Conservation (phyloP, 2,329 filamentous ascomycete species). For the Rhynchosporium secalis region DNA sequence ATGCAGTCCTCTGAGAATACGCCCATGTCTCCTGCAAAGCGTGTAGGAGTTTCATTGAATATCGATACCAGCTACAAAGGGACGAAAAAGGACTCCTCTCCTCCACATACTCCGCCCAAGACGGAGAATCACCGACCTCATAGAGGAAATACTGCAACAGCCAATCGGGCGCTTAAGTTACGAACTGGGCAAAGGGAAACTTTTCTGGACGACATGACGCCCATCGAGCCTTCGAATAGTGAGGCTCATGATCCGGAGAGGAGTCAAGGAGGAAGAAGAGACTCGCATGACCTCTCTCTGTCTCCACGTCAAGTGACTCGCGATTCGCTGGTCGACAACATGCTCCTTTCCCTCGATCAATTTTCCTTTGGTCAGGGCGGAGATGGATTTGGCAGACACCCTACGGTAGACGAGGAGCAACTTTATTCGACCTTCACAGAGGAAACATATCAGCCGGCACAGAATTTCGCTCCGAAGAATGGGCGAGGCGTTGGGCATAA, state of each 20-base stretch:
- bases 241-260: conserved; percentile 32
- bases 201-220: conserved; percentile 41
- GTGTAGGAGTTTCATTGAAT: conserved; percentile 35
- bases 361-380: conserved; percentile 57
- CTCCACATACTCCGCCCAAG: conserved; percentile 36
- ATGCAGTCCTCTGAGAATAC: conserved; percentile 37
- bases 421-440: conserved; percentile 36
- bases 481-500: conserved; percentile 41
- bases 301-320: conserved; percentile 74
- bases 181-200: conserved; percentile 35
- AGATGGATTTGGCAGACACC: conserved; percentile 33
- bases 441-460: conserved; percentile 33
- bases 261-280: conserved; percentile 26
- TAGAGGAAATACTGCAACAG: conserved; percentile 31
- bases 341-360: conserved; percentile 90
- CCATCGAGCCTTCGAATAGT: conserved; percentile 32
- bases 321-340: conserved; percentile 92
- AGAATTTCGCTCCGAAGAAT: conserved; percentile 32
- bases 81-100: conserved; percentile 33
- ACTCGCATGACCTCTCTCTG: conserved; percentile 76
- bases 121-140: conserved; percentile 26
- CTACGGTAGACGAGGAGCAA: conserved; percentile 34
- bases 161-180: conserved; percentile 36
- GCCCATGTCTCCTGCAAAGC: conserved; percentile 33
- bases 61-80: conserved; percentile 37